Evolutionary conservation across 2,329 filamentous ascomycete genomes (phyloP), one percentile per base, ranked within the genome.

Genomic region (Penicillium sp.): DNA sequence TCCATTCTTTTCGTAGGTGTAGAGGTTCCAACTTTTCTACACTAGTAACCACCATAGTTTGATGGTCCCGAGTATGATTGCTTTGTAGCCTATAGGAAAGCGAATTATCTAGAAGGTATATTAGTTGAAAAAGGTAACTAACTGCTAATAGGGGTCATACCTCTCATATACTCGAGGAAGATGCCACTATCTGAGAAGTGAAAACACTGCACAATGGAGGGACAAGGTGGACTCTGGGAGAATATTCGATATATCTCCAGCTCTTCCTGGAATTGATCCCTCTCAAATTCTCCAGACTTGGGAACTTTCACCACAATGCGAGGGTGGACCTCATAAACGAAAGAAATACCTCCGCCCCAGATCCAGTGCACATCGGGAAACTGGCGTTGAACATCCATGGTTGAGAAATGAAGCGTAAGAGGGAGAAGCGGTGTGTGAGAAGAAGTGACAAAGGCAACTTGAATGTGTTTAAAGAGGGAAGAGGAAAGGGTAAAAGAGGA

Each of bases 301-400:
- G 55, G 60, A 27, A 62, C 52, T 44, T 64, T 64, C 46, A 63
- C 60, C 41, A 62, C 56, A 29, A 64, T 62, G 32, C 14, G 50
- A 51, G 59, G 61, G 41, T 63, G 52, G 16, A 63, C 57, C 44
- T 62, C 57, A 34, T 65, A 63, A n/a, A 62, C 52, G 14, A 56
- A 61, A 9, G 52, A 62, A 44, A 62, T 62, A n/a, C 41, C 58
- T 51, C 59, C 60, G 39, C 14, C 29, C 53, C 57, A 58, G 37
- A 62, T 46, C 58, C 57, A 63, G 46, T 58, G 58, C 13, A 58
- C 57, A 47, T 1, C 14, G 13, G 45, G 34, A 27, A 40, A 47
- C 28, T 36, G 27, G 27, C 28, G 34, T 24, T 47, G 41, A 55
- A 48, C 16, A 35, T 28, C 16, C 36, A 39, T 39, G 1, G 3